A percentile compares a stretch with the other conserved stretches of the same genome.
Conservation (phyloP, 306 rosid species). For the Calophaca sinica region DNA sequence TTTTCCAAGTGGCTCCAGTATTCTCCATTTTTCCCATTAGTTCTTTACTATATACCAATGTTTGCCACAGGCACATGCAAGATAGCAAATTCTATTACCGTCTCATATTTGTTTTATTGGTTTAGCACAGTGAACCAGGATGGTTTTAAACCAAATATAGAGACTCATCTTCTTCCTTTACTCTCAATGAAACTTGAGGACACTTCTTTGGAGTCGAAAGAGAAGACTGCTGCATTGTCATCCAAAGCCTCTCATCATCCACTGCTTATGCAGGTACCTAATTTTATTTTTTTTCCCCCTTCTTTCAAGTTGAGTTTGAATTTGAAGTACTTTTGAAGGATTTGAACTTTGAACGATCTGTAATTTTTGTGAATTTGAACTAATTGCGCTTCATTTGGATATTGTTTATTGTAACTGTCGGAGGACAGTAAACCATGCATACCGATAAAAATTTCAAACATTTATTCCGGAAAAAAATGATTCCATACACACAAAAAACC, state of each 20-base stretch:
- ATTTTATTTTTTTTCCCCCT: slow-evolving; percentile 35
- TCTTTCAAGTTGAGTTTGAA: slow-evolving; percentile 17
- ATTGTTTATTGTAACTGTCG: slow-evolving; percentile 2
- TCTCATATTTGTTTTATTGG: slow-evolving; percentile 49
- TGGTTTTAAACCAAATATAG: slow-evolving; percentile 95
- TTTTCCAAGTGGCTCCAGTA: slow-evolving; percentile 1
- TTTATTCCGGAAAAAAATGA: neutral
- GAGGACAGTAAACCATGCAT: slow-evolving; percentile 11
- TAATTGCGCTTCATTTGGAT: slow-evolving; percentile 1
- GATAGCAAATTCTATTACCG: slow-evolving; percentile 31
- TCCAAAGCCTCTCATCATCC: slow-evolving; percentile 79
- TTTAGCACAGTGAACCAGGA: slow-evolving; percentile 93
- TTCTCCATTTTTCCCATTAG: too few relatives aligned
- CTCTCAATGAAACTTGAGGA: slow-evolving; percentile 78
- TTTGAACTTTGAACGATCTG: slow-evolving; percentile 34
- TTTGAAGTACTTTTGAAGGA: slow-evolving; percentile 18
- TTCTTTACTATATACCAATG: too few relatives aligned
- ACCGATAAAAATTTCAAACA: neutral
- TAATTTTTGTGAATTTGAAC: neutral
- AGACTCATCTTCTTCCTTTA: slow-evolving; percentile 89
- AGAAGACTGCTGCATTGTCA: slow-evolving; percentile 53
- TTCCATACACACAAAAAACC: too few relatives aligned
- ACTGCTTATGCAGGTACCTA: slow-evolving; percentile 73
- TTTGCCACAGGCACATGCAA: too few relatives aligned
- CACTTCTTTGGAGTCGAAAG: slow-evolving; percentile 63